A percentile compares a stretch with the other conserved stretches of the same genome.
Conservation (phyloP, 2,329 filamentous ascomycete genomes). For the Talaromyces sp. region DNA sequence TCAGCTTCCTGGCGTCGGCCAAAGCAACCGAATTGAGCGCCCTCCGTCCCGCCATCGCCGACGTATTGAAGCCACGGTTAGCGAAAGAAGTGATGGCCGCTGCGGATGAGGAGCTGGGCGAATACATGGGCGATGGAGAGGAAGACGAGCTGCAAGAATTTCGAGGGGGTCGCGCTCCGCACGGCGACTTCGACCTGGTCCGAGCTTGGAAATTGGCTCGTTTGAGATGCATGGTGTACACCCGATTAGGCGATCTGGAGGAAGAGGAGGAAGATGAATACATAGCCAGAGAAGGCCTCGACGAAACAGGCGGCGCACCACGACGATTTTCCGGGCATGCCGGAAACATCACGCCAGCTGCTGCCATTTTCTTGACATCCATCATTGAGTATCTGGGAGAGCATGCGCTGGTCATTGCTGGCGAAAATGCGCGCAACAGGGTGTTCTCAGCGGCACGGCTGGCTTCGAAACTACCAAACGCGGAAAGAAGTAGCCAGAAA, state of each 20-base stretch:
- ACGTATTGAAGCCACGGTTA: constrained; percentile 84
- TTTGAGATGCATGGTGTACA: constrained; percentile 96
- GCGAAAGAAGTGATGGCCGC: constrained; percentile 78
- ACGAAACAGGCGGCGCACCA: constrained; percentile 55
- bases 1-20: constrained; percentile 78
- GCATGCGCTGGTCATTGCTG: constrained; percentile 80
- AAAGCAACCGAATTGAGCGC: constrained; percentile 71
- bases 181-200: constrained; percentile 79
- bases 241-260: constrained; percentile 91
- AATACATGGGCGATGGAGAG: constrained; percentile 76
- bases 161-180: constrained; percentile 49
- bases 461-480: constrained; percentile 3
- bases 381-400: constrained; percentile 93
- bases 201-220: constrained; percentile 90
- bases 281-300: constrained; percentile 73
- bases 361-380: constrained; percentile 93
- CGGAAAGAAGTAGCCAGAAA: constrained; percentile 52
- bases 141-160: constrained; percentile 64
- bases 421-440: constrained; percentile 66
- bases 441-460: constrained; percentile 34
- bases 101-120: constrained; percentile 80
- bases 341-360: constrained; percentile 77
- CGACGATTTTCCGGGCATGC: constrained; percentile 53
- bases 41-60: constrained; percentile 75
- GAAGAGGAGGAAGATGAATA: constrained; percentile 94